These are phyloP conservation scores for Nitzschia sp. DNA, from an alignment of 108 stramenopile species.

Conservation along the genomic window DNA sequence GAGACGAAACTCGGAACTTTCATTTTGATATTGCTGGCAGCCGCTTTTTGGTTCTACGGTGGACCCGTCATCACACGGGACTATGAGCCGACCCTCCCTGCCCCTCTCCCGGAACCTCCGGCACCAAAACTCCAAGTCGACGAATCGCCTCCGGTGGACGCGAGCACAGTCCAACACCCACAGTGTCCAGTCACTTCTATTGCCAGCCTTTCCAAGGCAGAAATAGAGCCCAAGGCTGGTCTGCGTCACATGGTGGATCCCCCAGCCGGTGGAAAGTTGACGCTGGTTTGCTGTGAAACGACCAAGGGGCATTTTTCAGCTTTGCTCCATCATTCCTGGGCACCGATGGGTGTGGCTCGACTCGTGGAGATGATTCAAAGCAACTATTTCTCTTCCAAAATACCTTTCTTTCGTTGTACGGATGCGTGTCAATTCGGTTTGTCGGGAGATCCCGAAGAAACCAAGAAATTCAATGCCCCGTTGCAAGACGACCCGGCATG, in stretches of 20 bases:
- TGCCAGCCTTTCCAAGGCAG: conserved; percentile 13
- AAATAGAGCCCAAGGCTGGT: conserved; percentile 27
- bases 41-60: no score
- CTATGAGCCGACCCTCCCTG: no score
- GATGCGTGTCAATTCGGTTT: conserved; percentile 88
- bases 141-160: no score
- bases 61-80: no score
- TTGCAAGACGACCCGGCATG: conserved; percentile 74
- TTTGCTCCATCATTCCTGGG: conserved; percentile 73
- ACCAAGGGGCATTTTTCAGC: conserved; percentile 51
- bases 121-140: no score
- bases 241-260: conserved; percentile 42
- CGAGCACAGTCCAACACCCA: no score
- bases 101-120: no score
- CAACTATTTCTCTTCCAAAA: conserved; percentile 7
- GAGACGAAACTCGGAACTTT: no score
- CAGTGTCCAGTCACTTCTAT: conserved; percentile 5
- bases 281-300: conserved; percentile 54
- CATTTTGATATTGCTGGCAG: no score
- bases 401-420: conserved; percentile 80
- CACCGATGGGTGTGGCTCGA: conserved; percentile 40
- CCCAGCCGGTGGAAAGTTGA: conserved; percentile 41
- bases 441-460: conserved; percentile 15
- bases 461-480: conserved; percentile 16
- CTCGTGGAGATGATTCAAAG: neutral